phyloP scores from a whole-genome alignment of 164 flowering plant species.

The Stephania cephalantha region DNA sequence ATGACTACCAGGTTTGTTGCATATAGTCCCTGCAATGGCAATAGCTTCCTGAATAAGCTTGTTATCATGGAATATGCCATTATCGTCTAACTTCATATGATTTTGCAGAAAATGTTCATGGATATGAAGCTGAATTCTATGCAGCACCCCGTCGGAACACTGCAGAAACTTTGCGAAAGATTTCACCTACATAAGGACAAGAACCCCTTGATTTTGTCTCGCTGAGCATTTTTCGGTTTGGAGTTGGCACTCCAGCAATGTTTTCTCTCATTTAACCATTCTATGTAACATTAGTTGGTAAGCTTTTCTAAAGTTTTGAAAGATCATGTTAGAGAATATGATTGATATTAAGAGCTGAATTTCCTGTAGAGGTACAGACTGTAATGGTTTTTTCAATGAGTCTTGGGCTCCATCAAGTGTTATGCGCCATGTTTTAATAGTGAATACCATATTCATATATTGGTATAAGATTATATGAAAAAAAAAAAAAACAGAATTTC shows the following conservation, averaged over 20 bases:
- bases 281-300: not conserved
- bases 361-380: not conserved
- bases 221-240: conserved; percentile 8
- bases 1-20: conserved; percentile 61
- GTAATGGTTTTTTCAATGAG: not conserved
- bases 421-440: too few species aligned
- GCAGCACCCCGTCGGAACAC: conserved; percentile 80
- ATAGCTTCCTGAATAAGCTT: conserved; percentile 1
- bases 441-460: not conserved
- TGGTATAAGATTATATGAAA: not conserved
- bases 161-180: conserved; percentile 73
- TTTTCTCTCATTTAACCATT: not conserved
- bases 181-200: conserved; percentile 38
- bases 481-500: too few species aligned
- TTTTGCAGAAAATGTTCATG: conserved; percentile 77
- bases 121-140: conserved; percentile 72
- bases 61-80: not conserved
- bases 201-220: conserved; percentile 42
- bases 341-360: not conserved
- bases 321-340: not conserved
- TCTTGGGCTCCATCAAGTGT: not conserved
- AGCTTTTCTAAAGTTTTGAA: not conserved
- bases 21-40: not conserved
- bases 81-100: not conserved
- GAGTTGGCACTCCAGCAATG: not conserved